Evolutionary conservation across 495 filamentous ascomycete genomes (phyloP), one percentile per base, ranked within the genome.

Genomic region (Aspergillus sclerotiicarbonarius): DNA sequence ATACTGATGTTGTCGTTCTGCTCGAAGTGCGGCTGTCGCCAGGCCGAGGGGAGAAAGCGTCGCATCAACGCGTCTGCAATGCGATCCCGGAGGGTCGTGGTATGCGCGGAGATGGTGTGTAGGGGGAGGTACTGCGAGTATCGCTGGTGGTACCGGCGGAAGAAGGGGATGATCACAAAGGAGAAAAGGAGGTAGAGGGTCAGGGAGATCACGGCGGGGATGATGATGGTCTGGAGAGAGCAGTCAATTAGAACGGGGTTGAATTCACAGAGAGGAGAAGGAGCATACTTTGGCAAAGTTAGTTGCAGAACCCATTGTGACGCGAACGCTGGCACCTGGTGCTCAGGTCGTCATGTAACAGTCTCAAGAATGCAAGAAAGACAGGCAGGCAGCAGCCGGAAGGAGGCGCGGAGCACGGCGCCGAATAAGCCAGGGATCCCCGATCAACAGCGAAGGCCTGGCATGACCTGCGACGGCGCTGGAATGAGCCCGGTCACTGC

Each of bases 121-220:
- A 90, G 68, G 0, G 87, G 87, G 9, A 90, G 81, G 61, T 89
- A 90, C 51, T 87, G 82, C 20, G 75, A 73, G 61, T 93, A 93
- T 54, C 90, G 86, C 60, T 80, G 78, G 57, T 85, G 88, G 70
- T 93, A 89, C 49, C 82, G 83, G 30, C 82, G 87, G 81, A 90
- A 88, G 62, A 90, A 73, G 4, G 92, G 92, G 39, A 92, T 65
- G 68, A 93, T 62, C 52, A 89, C 66, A 69, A 88, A 90, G 52
- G 84, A 86, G 48, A 87, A 69, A 46, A 88, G 59, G 66, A 93
- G 72, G 72, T 91, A 96, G 64, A 96, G 76, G 48, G 83, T 67
- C 51, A 91, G 78, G 39, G 91, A 89, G 69, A 94, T 87, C 58
- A 88, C 57, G 53, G 90, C 89, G 3, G 92, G 92, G 50, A 92